These are phyloP conservation scores for Marchantia polymorpha DNA, from an alignment of 225 moss, liverwort and hornwort genomes.

Conservation along the genomic window DNA sequence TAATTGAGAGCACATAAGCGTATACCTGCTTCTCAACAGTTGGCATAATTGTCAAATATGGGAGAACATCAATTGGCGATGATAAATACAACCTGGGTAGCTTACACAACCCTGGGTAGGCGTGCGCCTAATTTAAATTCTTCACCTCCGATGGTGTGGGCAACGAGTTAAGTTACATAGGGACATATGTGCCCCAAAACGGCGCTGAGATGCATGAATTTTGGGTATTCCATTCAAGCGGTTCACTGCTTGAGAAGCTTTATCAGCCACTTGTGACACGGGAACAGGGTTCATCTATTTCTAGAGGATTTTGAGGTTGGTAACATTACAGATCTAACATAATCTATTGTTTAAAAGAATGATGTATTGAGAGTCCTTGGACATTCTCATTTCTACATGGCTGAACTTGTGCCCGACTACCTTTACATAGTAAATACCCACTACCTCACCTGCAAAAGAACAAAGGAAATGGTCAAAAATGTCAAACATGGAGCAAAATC, in stretches of 20 bases:
- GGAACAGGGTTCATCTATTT: conserved; percentile 8
- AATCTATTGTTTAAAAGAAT: conserved; percentile 28
- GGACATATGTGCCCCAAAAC: conserved; percentile 14
- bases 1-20: not conserved
- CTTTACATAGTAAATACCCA: conserved; percentile 26
- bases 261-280: not conserved
- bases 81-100: conserved; percentile 23
- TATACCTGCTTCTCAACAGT: conserved; percentile 13
- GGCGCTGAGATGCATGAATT: conserved; percentile 14
- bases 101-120: conserved; percentile 17
- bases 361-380: conserved; percentile 24
- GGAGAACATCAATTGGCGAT: conserved; percentile 20
- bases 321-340: conserved; percentile 26
- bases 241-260: conserved; percentile 15
- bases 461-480: not conserved
- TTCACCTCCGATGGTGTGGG: conserved; percentile 19
- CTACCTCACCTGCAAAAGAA: conserved; percentile 31
- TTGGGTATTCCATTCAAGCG: conserved; percentile 4
- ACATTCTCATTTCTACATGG: conserved; percentile 31
- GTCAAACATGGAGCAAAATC: not conserved
- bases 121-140: conserved; percentile 17
- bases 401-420: conserved; percentile 22
- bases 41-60: conserved; percentile 13
- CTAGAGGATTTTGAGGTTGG: conserved; percentile 9
- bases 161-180: conserved; percentile 7